Evolutionary conservation across 805 yeast genomes (phyloP).

Genomic region (Lipomyces lipofer): DNA sequence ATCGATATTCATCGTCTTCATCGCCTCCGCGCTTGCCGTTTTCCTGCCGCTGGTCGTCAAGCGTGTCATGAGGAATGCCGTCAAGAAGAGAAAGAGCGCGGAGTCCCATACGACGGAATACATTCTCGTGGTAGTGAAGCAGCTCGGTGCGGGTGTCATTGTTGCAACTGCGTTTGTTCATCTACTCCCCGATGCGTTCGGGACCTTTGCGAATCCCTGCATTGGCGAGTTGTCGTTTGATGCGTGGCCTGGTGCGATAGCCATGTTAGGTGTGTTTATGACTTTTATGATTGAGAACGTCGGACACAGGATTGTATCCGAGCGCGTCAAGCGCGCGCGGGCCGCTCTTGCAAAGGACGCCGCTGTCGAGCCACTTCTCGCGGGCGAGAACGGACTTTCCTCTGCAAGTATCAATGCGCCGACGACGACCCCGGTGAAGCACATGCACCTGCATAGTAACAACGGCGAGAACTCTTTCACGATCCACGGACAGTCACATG

Average conservation of each 20-base stretch:
- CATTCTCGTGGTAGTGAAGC: conserved; percentile 55
- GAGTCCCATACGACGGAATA: conserved; percentile 10
- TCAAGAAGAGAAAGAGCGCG: not conserved
- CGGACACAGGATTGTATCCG: conserved; percentile 35
- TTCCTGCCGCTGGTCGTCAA: conserved; percentile 25
- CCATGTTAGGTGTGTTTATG: conserved; percentile 50
- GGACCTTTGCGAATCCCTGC: conserved; percentile 57
- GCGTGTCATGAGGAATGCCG: conserved; percentile 5
- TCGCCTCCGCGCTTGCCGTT: conserved; percentile 28
- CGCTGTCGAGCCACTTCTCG: not conserved
- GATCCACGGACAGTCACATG: conserved; percentile 10
- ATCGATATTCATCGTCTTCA: conserved; percentile 30
- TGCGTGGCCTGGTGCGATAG: conserved; percentile 54
- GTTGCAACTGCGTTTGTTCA: conserved; percentile 81
- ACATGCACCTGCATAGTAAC: conserved; percentile 6
- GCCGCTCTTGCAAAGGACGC: not conserved
- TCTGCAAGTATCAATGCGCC: not conserved
- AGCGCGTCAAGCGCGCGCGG: conserved; percentile 15
- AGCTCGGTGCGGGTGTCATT: conserved; percentile 82
- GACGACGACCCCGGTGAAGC: not conserved
- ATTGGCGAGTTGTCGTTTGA: conserved; percentile 60
- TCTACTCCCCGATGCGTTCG: conserved; percentile 67
- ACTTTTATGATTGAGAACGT: conserved; percentile 55
- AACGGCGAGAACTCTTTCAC: not conserved
- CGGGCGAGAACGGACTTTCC: not conserved